Evolutionary conservation across 2,329 filamentous ascomycete genomes (phyloP).

Genomic region (Alternaria arbusti): DNA sequence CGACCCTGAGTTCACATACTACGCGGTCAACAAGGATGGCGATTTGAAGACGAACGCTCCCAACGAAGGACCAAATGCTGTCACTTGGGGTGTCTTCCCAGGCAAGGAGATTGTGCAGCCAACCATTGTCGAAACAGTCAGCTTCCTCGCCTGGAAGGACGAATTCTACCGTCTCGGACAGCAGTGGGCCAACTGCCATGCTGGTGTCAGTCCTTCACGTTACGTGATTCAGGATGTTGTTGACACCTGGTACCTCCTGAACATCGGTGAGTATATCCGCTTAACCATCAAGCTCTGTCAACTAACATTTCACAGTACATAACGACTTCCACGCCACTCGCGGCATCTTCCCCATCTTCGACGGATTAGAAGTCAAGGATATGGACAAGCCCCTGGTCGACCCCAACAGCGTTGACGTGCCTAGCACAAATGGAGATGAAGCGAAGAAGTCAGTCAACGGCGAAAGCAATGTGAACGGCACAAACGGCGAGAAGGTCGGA

Average conservation of each 20-base stretch:
- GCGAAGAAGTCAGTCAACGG: conserved; percentile 11
- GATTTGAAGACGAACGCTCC: conserved; percentile 84
- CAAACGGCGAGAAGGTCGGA: conserved; percentile 21
- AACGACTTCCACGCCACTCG: conserved; percentile 92
- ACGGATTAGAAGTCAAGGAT: conserved; percentile 73
- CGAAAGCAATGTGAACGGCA: conserved; percentile 15
- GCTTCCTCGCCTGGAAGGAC: conserved; percentile 98
- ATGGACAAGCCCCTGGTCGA: conserved; percentile 58
- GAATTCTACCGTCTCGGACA: conserved; percentile 92
- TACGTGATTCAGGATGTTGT: conserved; percentile 82
- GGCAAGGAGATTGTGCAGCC: conserved; percentile 99
- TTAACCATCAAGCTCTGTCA: neutral
- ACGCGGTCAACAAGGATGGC: conserved; percentile 85
- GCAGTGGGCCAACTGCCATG: conserved; percentile 94
- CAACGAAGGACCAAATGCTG: conserved; percentile 90
- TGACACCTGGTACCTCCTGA: conserved; percentile 91
- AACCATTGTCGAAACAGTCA: conserved; percentile 98
- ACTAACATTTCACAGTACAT: conserved; percentile 69
- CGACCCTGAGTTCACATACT: conserved; percentile 87
- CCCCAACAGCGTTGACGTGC: conserved; percentile 14
- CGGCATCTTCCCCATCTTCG: conserved; percentile 85
- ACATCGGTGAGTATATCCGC: conserved; percentile 73
- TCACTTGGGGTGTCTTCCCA: conserved; percentile 99
- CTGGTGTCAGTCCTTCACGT: conserved; percentile 76
- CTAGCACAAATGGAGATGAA: conserved; percentile 13